Conservation (phyloP, 2,329 filamentous ascomycete genomes). For the Calonectria fujianensis region DNA sequence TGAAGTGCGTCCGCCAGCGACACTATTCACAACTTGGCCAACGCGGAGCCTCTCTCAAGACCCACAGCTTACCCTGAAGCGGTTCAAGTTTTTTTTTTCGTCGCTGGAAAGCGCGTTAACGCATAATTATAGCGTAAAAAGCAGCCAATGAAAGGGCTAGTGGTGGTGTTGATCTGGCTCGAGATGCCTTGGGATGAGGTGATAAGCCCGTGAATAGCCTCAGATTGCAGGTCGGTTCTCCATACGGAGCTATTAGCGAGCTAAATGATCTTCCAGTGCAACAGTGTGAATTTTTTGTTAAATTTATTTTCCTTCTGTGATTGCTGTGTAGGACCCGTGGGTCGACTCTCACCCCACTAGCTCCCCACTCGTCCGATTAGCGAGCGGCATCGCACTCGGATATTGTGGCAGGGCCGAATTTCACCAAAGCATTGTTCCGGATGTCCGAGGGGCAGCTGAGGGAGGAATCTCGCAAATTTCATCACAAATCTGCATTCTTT, state of each 20-base stretch:
- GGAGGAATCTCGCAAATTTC: background rate
- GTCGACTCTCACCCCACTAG: background rate
- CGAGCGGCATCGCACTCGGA: constrained; percentile 14
- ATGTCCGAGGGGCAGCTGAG: background rate
- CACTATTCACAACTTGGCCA: constrained; percentile 28
- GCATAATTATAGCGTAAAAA: constrained; percentile 21
- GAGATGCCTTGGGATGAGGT: background rate
- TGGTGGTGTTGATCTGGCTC: background rate
- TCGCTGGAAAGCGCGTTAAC: constrained; percentile 19
- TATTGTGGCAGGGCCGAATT: constrained; percentile 5
- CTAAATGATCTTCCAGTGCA: background rate
- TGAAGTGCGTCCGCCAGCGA: constrained; percentile 9
- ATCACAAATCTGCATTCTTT: background rate
- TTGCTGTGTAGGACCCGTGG: background rate
- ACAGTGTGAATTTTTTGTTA: background rate
- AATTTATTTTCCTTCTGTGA: constrained; percentile 10
- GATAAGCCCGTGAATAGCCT: background rate
- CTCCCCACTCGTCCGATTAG: constrained; percentile 6
- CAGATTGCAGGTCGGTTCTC: background rate
- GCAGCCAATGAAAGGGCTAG: background rate
- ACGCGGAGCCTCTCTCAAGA: background rate
- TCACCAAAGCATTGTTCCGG: background rate
- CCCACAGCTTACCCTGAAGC: constrained; percentile 24
- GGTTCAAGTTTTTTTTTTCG: background rate
- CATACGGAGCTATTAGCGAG: background rate